Base-by-base conservation (phyloP, 75 land plant genomes). In the Selaginella tamariscina region DNA sequence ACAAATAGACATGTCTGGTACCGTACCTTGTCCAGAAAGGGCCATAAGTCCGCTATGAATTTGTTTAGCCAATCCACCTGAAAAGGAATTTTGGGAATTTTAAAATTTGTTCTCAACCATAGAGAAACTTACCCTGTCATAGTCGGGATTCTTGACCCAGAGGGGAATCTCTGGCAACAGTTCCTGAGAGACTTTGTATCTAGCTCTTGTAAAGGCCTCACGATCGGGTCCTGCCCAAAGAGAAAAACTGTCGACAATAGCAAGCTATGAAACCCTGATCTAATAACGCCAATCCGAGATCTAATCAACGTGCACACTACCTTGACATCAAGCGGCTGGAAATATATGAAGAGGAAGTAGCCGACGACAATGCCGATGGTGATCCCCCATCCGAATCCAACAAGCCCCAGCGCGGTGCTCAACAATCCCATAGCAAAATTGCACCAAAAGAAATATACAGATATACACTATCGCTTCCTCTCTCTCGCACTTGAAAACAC, bases 61-160 rank as follows among this genome's bases (percentile, higher is more conserved):
- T 63, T 87, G 80, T 90, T 90, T 28, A 90, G 76, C 96, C 96
- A 90, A 74, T 90, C 96, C 65, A 88, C 74, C 96, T 90, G 64
- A 67, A 74, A 39, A 32, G 56, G 56, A 15, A 39, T 5, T 5
- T 5, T 39, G 49, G 11, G 49, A 39, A 39, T 39, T 15, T 5
- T 5, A 39, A 15, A 39, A 39, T 5, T 5, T 5, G 15, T 5
- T 39, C 49, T 5, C 49, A 39, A 15, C 5, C 5, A 39, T 5
- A 39, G 5, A 5, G 49, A 24, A 13, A 32, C 83, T 56, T 82
- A 89, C 95, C 28, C 87, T 77, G 67, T 89, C 95, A 83, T 76
- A 86, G 55, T 89, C 95, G 21, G 95, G 95, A 74, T 79, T 81
- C 76, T 89, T 89, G 71, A 89, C 90, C 95, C 95, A 89, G 5